Conservation (phyloP, 352 stramenopile genomes). For the Phytophthora pluvialis region DNA sequence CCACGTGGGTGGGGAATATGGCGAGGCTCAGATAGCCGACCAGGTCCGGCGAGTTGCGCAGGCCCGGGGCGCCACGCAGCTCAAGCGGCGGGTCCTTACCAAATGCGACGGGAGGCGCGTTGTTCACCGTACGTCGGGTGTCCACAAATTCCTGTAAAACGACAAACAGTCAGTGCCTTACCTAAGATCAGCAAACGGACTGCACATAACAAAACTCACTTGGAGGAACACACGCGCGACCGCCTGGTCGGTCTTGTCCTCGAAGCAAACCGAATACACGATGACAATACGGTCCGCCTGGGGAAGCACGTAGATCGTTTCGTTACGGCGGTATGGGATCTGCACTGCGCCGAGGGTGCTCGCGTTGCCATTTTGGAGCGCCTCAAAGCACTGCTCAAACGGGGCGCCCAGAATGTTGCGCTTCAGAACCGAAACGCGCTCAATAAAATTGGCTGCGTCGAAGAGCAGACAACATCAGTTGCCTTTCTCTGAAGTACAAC, state of each 20-base stretch:
- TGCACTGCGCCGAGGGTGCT: constrained; percentile 67
- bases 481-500: neutral
- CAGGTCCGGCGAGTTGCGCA: constrained; percentile 69
- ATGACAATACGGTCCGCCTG: constrained; percentile 91
- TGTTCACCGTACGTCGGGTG: constrained; percentile 92
- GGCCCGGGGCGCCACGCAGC: constrained; percentile 68
- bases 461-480: constrained; percentile 10
- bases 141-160: constrained; percentile 90
- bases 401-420: constrained; percentile 80
- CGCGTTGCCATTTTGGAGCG: constrained; percentile 67
- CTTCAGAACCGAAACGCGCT: constrained; percentile 80
- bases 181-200: neutral
- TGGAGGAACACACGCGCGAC: constrained; percentile 93
- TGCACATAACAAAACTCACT: constrained; percentile 27
- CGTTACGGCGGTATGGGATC: constrained; percentile 88
- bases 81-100: constrained; percentile 91
- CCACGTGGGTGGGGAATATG: constrained; percentile 92
- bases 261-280: constrained; percentile 93
- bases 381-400: constrained; percentile 87
- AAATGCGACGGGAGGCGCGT: constrained; percentile 92
- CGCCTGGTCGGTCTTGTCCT: constrained; percentile 93
- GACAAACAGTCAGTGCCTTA: neutral
- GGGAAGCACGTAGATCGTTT: constrained; percentile 88
- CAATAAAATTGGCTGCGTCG: constrained; percentile 72
- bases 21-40: constrained; percentile 91